Conservation (phyloP, 1,284 basidiomycete species). For the Vanrija pseudolonga region DNA sequence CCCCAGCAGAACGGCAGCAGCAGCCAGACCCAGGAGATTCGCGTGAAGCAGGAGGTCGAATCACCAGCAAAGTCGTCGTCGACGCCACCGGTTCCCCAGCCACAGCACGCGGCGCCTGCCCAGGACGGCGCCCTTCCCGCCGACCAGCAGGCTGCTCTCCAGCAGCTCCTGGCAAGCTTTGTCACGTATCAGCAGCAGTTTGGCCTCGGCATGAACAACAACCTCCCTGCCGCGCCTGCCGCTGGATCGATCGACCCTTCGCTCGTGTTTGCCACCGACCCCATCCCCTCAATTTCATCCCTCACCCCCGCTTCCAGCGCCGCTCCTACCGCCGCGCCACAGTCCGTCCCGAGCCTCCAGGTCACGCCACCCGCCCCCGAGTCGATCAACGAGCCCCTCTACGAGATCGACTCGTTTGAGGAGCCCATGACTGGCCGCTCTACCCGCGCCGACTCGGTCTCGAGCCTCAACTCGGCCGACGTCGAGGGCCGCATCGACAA, state of each 20-base stretch:
- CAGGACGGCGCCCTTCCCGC: slow-evolving; percentile 21
- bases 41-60: slow-evolving; percentile 41
- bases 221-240: neutral
- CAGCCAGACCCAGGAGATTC: slow-evolving; percentile 15
- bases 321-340: neutral
- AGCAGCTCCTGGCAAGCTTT: slow-evolving; percentile 38
- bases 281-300: slow-evolving; percentile 1
- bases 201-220: slow-evolving; percentile 19
- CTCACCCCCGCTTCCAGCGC: neutral
- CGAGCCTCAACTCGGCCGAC: slow-evolving; percentile 19
- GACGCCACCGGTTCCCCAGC: slow-evolving; percentile 1
- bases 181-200: slow-evolving; percentile 35
- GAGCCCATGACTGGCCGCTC: slow-evolving; percentile 1
- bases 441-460: slow-evolving; percentile 19
- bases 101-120: neutral
- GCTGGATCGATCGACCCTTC: slow-evolving; percentile 25
- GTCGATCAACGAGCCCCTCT: slow-evolving; percentile 28
- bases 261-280: slow-evolving; percentile 12
- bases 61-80: slow-evolving; percentile 9
- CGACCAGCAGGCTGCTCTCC: slow-evolving; percentile 41
- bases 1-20: neutral
- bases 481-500: slow-evolving; percentile 37
- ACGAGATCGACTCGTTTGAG: slow-evolving; percentile 26
- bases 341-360: neutral
- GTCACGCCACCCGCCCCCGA: slow-evolving; percentile 5